Evolutionary conservation across 352 stramenopile genomes (phyloP).

Genomic region (Phytopythium delawarense): DNA sequence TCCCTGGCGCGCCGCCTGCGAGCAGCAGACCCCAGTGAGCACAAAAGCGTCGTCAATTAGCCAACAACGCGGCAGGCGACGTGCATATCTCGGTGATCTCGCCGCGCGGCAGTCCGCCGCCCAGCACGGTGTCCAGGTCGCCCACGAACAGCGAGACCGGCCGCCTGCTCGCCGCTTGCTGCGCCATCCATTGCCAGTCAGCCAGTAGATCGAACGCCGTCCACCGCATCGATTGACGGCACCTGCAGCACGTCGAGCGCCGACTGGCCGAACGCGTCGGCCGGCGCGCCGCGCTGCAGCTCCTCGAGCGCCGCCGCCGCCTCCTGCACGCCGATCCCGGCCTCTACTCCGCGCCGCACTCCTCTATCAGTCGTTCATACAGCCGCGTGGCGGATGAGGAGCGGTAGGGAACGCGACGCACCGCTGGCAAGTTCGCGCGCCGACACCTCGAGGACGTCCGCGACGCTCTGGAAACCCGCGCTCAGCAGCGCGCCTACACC

Average conservation of each 20-base stretch:
- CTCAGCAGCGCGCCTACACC: slow-evolving; percentile 49
- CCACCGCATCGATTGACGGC: neutral
- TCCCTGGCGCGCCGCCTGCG: slow-evolving; percentile 57
- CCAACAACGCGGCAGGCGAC: neutral
- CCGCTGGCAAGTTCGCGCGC: slow-evolving; percentile 56
- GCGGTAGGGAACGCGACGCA: slow-evolving; percentile 5
- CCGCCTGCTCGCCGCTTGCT: slow-evolving; percentile 24
- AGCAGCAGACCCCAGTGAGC: neutral
- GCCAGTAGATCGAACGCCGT: too few species aligned
- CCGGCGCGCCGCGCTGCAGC: slow-evolving; percentile 4
- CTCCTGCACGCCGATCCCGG: slow-evolving; percentile 34
- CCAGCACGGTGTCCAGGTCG: slow-evolving; percentile 52
- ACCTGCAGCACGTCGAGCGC: slow-evolving; percentile 48
- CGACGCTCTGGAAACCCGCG: slow-evolving; percentile 54
- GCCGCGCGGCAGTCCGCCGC: slow-evolving; percentile 54
- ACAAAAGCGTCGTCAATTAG: neutral
- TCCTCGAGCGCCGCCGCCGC: slow-evolving; percentile 26
- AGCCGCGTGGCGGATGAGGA: neutral
- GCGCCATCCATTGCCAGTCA: neutral
- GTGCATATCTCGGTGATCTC: slow-evolving; percentile 81
- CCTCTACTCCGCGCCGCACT: slow-evolving; percentile 14
- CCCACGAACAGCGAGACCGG: slow-evolving; percentile 42
- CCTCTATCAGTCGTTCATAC: neutral
- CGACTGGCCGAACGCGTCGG: slow-evolving; percentile 25
- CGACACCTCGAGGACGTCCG: slow-evolving; percentile 43